Conservation (phyloP, 1,139 yeast species). For the Taphrina sp. region DNA sequence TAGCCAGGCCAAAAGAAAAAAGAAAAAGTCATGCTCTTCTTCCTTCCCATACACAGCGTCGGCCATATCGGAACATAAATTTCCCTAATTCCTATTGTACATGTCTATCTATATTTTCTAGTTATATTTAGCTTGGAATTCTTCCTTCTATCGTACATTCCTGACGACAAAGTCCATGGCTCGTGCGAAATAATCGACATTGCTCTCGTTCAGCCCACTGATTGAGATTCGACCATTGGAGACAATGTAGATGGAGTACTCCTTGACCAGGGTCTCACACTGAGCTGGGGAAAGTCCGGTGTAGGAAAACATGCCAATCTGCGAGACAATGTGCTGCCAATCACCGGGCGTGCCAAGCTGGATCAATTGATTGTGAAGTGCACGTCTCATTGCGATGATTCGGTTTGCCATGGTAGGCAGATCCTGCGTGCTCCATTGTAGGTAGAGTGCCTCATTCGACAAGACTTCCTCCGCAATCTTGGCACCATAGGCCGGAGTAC, state of each 20-base stretch:
- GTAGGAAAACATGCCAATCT: constrained; percentile 95
- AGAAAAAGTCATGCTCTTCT: no score
- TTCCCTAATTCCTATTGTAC: no score
- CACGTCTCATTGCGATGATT: constrained; percentile 66
- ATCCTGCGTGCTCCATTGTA: constrained; percentile 70
- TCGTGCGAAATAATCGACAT: constrained; percentile 78
- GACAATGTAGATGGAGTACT: constrained; percentile 79
- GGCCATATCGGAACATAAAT: no score
- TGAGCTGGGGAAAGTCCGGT: constrained; percentile 76
- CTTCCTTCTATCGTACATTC: constrained; percentile 8
- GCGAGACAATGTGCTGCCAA: constrained; percentile 85
- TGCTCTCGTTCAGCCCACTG: constrained; percentile 78
- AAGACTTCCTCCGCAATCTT: constrained; percentile 78
- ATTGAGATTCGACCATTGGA: constrained; percentile 88
- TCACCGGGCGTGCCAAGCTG: constrained; percentile 57
- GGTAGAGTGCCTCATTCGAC: constrained; percentile 58
- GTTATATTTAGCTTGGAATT: no score
- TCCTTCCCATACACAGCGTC: no score
- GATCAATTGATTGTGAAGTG: constrained; percentile 53
- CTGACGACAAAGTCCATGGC: constrained; percentile 50
- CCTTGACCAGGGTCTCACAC: constrained; percentile 64
- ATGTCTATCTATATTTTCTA: no score
- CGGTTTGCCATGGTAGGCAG: constrained; percentile 74
- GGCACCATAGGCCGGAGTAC: constrained; percentile 94
- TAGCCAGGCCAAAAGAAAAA: no score